These are phyloP conservation scores for Coemansia brasiliensis DNA, from an alignment of 192 early-diverging fungal species.

Conservation along the genomic window DNA sequence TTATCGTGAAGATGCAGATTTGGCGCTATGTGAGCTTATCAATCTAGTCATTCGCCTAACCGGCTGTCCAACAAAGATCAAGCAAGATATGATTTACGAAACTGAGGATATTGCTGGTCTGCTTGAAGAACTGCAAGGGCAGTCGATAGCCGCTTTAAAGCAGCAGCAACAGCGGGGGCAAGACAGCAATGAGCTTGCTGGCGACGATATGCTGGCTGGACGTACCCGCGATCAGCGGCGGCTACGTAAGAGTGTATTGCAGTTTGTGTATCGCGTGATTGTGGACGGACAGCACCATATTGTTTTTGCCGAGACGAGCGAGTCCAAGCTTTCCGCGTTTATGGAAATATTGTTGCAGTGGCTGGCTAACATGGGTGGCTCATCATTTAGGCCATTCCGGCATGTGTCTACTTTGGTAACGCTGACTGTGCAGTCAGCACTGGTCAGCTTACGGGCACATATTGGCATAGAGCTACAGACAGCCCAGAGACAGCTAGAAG, in stretches of 20 bases:
- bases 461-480: constrained; percentile 62
- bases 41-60: constrained; percentile 66
- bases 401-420: constrained; percentile 81
- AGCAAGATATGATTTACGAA: constrained; percentile 57
- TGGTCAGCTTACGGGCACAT: constrained; percentile 69
- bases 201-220: constrained; percentile 79
- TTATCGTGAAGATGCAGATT: constrained; percentile 58
- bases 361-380: constrained; percentile 70
- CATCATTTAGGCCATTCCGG: constrained; percentile 83
- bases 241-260: constrained; percentile 65
- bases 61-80: constrained; percentile 59
- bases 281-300: constrained; percentile 61
- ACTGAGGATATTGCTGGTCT: constrained; percentile 54
- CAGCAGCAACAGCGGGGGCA: constrained; percentile 7
- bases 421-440: constrained; percentile 63
- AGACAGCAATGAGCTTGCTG: constrained; percentile 9
- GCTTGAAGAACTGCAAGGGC: constrained; percentile 60
- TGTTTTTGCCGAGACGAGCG: constrained; percentile 59
- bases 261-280: constrained; percentile 65
- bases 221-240: constrained; percentile 65
- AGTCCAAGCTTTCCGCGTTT: constrained; percentile 46
- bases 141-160: constrained; percentile 32
- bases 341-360: constrained; percentile 64
- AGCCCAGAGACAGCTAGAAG: constrained; percentile 68
- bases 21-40: constrained; percentile 67